phyloP scores from a whole-genome alignment of 2,329 filamentous ascomycete genomes.

The Penicillium sp. region DNA sequence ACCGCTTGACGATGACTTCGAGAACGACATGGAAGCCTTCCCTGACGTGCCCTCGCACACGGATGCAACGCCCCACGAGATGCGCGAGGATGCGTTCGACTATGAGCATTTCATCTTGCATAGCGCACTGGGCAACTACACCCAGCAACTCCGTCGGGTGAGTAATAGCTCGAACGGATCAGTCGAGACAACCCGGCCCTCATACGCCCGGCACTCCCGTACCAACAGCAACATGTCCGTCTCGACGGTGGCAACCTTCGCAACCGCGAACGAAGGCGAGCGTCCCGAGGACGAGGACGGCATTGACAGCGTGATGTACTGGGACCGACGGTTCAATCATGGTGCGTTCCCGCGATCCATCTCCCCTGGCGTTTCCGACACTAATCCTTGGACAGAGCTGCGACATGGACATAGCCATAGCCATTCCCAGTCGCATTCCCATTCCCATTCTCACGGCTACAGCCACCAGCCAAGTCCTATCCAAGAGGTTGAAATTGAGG shows the following conservation, averaged over 20 bases:
- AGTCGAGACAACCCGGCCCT: slow-evolving; percentile 51
- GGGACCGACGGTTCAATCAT: slow-evolving; percentile 40
- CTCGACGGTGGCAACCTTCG: slow-evolving; percentile 63
- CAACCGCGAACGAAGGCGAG: slow-evolving; percentile 59
- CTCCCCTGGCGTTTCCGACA: not conserved
- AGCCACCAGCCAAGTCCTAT: slow-evolving; percentile 19
- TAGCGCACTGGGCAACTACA: slow-evolving; percentile 74
- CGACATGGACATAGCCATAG: slow-evolving; percentile 24
- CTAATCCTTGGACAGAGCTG: slow-evolving; percentile 27
- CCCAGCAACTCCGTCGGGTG: slow-evolving; percentile 33
- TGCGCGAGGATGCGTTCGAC: slow-evolving; percentile 91
- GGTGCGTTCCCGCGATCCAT: slow-evolving; percentile 22
- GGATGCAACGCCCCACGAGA: slow-evolving; percentile 75
- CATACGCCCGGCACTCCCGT: slow-evolving; percentile 44
- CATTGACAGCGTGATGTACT: slow-evolving; percentile 40
- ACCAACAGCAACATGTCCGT: slow-evolving; percentile 60
- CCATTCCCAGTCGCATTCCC: slow-evolving; percentile 12
- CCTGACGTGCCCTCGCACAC: slow-evolving; percentile 36
- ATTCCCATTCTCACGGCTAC: slow-evolving; percentile 1
- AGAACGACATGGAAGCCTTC: slow-evolving; percentile 23
- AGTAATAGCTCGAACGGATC: slow-evolving; percentile 49
- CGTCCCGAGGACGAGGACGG: slow-evolving; percentile 43
- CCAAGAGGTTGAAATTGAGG: slow-evolving; percentile 20
- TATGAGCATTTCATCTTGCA: slow-evolving; percentile 96
- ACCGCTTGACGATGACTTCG: slow-evolving; percentile 43